Evolutionary conservation across 352 stramenopile genomes (phyloP), one percentile per base, ranked within the genome.

Genomic region (Globisporangium apiculatum): DNA sequence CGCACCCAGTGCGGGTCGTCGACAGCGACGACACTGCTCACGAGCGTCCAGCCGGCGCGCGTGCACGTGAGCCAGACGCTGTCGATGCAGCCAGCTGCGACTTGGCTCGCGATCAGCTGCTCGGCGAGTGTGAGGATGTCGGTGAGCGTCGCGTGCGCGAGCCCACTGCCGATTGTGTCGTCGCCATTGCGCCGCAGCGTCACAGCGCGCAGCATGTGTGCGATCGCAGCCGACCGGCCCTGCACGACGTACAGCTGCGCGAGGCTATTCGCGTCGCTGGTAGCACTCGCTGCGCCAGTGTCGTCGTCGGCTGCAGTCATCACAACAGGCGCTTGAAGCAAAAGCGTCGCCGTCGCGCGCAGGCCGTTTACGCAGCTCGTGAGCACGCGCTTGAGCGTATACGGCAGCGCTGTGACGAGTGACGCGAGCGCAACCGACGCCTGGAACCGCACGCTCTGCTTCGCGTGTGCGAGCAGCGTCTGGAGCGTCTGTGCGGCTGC

Each of bases 1-100:
- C 79, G 72, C 3, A 78, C 62, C 80, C 82, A 94, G 40, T 80
- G 72, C 4, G 83, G 64, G 53, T 86, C 73, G 51, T 86, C 75
- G 47, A 93, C 72, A 0, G 78, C 66, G 3, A 89, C 73, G 10
- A 95, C 58, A 58, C 78, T 90, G 36, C 82, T 71, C 7, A 92
- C 60, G n/a, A 95, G 48, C 5, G 71, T 86, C 86, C 86, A 95
- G 14, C 86, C 86, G 51, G 81, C 86, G 14, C 86, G 83, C 6
- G 86, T 95, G 56, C 83, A 95, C 10, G 86, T 95, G 40, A 95
- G 66, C 86, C 86, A 95, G 38, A 94, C 79, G 55, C 83, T 91
- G 60, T 95, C 86, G 3, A 71, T 66, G 57, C 78, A 91, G 24
- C 79, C 72, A 58, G 84, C 79, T 18, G 83, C 62, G 53, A 91